These are phyloP conservation scores for Herpetomonas tarakana DNA, from an alignment of 208 protist genomes.

Conservation along the genomic window DNA sequence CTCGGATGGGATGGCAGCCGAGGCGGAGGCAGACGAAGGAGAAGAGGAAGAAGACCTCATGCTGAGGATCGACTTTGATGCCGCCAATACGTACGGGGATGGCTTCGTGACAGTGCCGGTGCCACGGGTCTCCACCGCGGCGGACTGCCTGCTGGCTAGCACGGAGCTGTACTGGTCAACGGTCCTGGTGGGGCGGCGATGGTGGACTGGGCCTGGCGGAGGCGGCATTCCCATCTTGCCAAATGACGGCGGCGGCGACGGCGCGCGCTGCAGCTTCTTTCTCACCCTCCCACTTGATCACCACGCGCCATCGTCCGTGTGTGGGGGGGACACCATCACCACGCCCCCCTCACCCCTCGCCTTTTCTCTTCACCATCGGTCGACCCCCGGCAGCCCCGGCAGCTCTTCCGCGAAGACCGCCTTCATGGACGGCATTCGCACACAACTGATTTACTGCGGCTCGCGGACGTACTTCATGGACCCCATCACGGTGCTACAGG, in stretches of 20 bases:
- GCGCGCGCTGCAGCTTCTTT: constrained; percentile 8
- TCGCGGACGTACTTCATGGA: constrained; percentile 38
- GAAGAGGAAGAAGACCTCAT: neutral
- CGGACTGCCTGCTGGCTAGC: neutral
- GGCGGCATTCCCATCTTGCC: constrained; percentile 3
- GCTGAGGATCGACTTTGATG: neutral
- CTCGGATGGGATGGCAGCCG: neutral
- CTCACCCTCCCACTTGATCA: constrained; percentile 2
- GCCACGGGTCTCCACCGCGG: neutral
- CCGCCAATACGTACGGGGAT: neutral
- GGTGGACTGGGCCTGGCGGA: constrained; percentile 1
- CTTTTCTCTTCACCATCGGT: no score
- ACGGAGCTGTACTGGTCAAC: neutral
- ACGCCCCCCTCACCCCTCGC: neutral
- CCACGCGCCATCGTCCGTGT: neutral
- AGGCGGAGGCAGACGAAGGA: neutral
- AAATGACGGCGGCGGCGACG: neutral
- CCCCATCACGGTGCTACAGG: constrained; percentile 30
- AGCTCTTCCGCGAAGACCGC: neutral
- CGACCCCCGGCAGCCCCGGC: neutral
- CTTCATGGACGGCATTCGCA: neutral
- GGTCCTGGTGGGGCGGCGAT: neutral
- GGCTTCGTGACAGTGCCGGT: neutral
- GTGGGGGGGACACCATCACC: neutral
- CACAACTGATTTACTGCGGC: constrained; percentile 34